Evolutionary conservation across 257 asterid genomes (phyloP).

Genomic region (Ilex asprella): DNA sequence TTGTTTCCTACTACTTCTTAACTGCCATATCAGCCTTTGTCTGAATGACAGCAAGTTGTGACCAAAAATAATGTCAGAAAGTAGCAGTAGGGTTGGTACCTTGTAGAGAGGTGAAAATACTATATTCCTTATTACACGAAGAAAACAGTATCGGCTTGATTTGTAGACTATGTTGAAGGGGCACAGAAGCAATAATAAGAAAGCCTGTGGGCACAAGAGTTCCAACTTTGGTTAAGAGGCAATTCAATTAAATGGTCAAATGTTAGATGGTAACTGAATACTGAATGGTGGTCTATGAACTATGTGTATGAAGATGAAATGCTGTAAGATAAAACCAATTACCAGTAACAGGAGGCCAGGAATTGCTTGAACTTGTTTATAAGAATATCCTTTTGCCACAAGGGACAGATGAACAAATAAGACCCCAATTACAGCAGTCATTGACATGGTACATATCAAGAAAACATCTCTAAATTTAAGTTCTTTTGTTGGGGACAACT

Average conservation of each 20-base stretch:
- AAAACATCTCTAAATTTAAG: slow-evolving; percentile 68
- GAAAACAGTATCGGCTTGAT: slow-evolving; percentile 74
- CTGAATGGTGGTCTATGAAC: too few species aligned
- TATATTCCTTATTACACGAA: slow-evolving; percentile 63
- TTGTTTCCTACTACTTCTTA: too few species aligned
- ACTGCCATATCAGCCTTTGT: too few species aligned
- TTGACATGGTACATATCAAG: slow-evolving; percentile 67
- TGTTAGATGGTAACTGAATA: too few species aligned
- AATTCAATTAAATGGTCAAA: too few species aligned
- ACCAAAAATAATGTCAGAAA: too few species aligned
- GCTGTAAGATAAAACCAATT: slow-evolving; percentile 8
- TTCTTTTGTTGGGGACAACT: slow-evolving; percentile 54
- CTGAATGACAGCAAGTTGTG: too few species aligned
- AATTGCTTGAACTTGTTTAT: slow-evolving; percentile 55
- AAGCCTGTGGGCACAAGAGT: slow-evolving; percentile 28
- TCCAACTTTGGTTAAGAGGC: too few species aligned
- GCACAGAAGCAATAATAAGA: slow-evolving; percentile 45
- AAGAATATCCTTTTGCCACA: slow-evolving; percentile 62
- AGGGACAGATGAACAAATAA: slow-evolving; percentile 66
- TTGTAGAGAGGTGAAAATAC: slow-evolving; percentile 74
- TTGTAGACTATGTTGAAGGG: slow-evolving; percentile 78
- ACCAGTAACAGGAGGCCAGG: slow-evolving; percentile 79
- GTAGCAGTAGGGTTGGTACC: not conserved
- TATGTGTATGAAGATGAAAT: too few species aligned
- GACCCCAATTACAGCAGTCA: slow-evolving; percentile 67